Evolutionary conservation across 192 early-diverging fungal species (phyloP), one percentile per base, ranked within the genome.

Genomic region (Linnemannia elongata): DNA sequence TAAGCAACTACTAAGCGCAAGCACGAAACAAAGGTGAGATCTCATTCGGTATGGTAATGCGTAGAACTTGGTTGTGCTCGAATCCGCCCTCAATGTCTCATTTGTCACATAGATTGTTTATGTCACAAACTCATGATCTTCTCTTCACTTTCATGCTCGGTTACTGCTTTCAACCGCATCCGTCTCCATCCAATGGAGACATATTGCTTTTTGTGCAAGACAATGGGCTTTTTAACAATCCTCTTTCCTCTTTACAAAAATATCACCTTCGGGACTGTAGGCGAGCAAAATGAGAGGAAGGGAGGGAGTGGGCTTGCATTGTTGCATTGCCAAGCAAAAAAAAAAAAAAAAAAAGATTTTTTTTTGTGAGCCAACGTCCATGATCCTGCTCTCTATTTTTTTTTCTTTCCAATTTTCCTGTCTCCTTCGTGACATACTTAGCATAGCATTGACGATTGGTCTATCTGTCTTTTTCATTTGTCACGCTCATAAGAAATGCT

Each of bases 21-120:
- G 1, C 1, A 17, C 9, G 47, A 22, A 13, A 30, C 17, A 52
- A 52, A 5, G 17, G 17, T 3, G 47, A 17, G 17, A 52, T 12
- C 13, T 8, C 44, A 45, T 45, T 45, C 6, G 9, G 49, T 52
- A 18, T 18, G 49, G 20, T 52, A 2, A 52, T 52, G 18, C 49
- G 60, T 66, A 66, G 60, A 66, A 66, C 60, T 66, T 66, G 60
- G 30, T 66, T 66, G 60, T 66, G 60, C 60, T 66, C n/a, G 57
- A 60, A 55, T 24, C 20, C 7, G 20, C 7, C 20, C 7, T 52
- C 1, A 6, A 33, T 66, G 60, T 66, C 60, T 66, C 27, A 24
- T 33, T 30, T 13, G 33, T 30, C n/a, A 22, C 24, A 60, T 45
- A 12, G 7, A 15, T 45, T 45, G 44, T 60, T 55, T 60, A 24